Percentiles rank a stretch among this genome's conserved stretches.
Evolutionary conservation across 139 green algal species (phyloP).

Genomic region (Tetradesmus obliquus): DNA sequence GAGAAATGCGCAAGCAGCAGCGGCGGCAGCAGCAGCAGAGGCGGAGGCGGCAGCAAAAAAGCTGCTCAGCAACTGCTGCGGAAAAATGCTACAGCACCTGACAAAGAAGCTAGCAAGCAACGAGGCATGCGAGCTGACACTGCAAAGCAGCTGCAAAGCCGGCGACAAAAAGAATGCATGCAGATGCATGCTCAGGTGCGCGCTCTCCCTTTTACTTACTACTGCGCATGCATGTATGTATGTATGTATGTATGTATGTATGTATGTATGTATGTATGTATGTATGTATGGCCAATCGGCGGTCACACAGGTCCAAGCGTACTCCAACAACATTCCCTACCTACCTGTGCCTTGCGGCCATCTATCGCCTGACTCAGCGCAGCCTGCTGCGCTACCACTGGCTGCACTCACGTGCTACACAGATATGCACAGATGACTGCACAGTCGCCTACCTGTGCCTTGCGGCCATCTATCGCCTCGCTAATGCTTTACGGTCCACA

Average conservation of each 20-base stretch:
- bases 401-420: background rate
- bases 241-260: no score
- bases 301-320: background rate
- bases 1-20: no score
- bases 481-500: background rate
- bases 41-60: background rate
- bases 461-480: background rate
- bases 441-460: background rate
- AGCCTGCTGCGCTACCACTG: conserved; percentile 13
- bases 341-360: no score
- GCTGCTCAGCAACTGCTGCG: background rate
- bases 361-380: background rate
- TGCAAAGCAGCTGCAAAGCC: background rate
- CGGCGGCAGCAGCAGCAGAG: background rate
- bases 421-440: no score
- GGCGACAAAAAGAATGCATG: background rate
- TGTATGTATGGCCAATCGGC: no score
- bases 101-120: no score
- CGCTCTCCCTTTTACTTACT: no score
- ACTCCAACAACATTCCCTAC: background rate
- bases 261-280: no score
- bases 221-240: no score
- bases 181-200: no score
- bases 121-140: background rate
- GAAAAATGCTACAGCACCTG: background rate